These are phyloP conservation scores for Pontederia crassipes DNA, from an alignment of 176 grass and related monocot genomes.

Conservation along the genomic window DNA sequence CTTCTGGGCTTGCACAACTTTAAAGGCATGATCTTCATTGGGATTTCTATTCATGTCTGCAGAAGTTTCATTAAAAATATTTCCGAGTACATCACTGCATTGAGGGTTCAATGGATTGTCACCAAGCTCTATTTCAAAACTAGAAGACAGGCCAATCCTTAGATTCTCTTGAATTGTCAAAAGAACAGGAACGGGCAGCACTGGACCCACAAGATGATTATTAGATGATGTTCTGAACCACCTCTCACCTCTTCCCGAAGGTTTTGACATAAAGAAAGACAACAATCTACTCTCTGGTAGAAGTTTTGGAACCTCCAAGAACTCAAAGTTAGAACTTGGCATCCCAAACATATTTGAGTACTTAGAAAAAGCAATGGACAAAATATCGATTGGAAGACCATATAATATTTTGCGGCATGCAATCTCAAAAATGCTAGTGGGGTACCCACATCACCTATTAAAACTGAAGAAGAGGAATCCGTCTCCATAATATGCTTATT, in stretches of 20 bases:
- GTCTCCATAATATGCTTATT: slow-evolving; percentile 28
- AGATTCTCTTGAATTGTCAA: slow-evolving; percentile 60
- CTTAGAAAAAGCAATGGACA: slow-evolving; percentile 46
- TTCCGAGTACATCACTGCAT: slow-evolving; percentile 46
- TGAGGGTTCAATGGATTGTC: slow-evolving; percentile 29
- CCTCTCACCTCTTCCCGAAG: slow-evolving; percentile 52
- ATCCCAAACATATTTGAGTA: slow-evolving; percentile 48
- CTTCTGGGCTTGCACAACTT: slow-evolving; percentile 39
- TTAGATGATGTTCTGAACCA: slow-evolving; percentile 37
- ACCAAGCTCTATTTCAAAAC: slow-evolving; percentile 18
- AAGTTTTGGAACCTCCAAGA: slow-evolving; percentile 50
- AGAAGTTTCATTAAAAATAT: slow-evolving; percentile 55
- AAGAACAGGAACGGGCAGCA: slow-evolving; percentile 69
- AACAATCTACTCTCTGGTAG: slow-evolving; percentile 22
- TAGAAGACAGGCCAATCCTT: slow-evolving; percentile 11
- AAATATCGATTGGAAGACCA: slow-evolving; percentile 38
- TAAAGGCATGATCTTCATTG: slow-evolving; percentile 27
- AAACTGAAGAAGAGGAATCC: slow-evolving; percentile 34
- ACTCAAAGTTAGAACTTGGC: slow-evolving; percentile 30
- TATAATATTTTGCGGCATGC: slow-evolving; percentile 54
- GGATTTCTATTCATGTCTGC: slow-evolving; percentile 24
- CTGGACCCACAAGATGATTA: slow-evolving; percentile 55
- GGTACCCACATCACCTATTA: slow-evolving; percentile 44
- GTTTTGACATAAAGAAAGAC: slow-evolving; percentile 48
- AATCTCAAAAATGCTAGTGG: slow-evolving; percentile 78